Evolutionary conservation across 2,329 filamentous ascomycete genomes (phyloP).

Genomic region (Beauveria brongniartii): DNA sequence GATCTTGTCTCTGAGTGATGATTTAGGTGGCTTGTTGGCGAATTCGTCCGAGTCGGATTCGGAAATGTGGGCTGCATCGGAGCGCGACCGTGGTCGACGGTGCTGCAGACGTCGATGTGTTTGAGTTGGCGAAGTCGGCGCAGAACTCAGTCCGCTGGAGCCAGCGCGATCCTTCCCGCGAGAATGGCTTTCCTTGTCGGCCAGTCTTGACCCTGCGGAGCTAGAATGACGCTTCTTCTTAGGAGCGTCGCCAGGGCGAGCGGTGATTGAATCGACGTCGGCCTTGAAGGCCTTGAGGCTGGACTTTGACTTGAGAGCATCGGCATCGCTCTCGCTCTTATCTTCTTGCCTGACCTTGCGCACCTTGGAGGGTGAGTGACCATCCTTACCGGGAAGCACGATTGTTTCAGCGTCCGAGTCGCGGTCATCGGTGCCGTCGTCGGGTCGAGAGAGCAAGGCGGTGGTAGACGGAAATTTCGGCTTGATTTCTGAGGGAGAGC

Average conservation of each 20-base stretch:
- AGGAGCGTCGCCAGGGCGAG: constrained; percentile 12
- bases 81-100: constrained; percentile 25
- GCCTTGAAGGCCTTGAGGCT: constrained; percentile 26
- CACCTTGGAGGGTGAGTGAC: constrained; percentile 54
- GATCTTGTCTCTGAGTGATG: constrained; percentile 33
- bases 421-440: constrained; percentile 42
- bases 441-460: constrained; percentile 23
- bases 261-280: constrained; percentile 27
- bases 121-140: constrained; percentile 46
- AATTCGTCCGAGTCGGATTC: constrained; percentile 50
- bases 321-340: constrained; percentile 47
- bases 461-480: constrained; percentile 21
- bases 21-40: constrained; percentile 35
- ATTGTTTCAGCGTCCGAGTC: constrained; percentile 68
- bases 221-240: constrained; percentile 43
- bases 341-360: constrained; percentile 60
- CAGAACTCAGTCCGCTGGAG: constrained; percentile 51
- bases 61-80: constrained; percentile 34
- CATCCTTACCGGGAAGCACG: constrained; percentile 57
- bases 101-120: constrained; percentile 26
- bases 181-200: constrained; percentile 32
- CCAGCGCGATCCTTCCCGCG: constrained; percentile 36
- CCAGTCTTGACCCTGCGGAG: constrained; percentile 17
- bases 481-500: constrained; percentile 12
- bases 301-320: constrained; percentile 23